Conservation (phyloP, 2,329 filamentous ascomycete species). For the Colletotrichum sidae region DNA sequence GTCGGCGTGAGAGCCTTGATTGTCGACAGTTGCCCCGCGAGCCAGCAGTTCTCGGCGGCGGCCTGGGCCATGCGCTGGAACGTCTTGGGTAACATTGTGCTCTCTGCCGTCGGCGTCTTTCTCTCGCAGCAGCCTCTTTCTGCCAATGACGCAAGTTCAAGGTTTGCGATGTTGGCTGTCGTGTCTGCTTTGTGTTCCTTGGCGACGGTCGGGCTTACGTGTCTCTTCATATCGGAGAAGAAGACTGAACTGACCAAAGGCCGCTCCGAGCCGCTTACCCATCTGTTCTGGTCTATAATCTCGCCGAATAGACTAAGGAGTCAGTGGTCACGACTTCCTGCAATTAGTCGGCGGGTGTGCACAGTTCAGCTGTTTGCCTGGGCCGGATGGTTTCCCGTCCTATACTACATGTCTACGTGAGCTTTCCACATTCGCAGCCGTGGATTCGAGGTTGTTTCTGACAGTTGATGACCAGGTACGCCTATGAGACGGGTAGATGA, state of each 20-base stretch:
- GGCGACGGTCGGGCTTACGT: background rate
- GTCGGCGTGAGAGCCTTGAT: conserved; percentile 2
- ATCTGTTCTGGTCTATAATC: background rate
- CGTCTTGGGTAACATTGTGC: background rate
- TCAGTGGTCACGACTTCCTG: background rate
- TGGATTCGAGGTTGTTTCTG: background rate
- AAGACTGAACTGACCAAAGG: background rate
- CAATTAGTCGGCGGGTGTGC: background rate
- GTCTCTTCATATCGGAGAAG: background rate
- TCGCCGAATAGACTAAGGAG: background rate
- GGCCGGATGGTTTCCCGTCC: background rate
- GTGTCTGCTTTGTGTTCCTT: background rate
- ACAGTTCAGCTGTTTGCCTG: background rate
- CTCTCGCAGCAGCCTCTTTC: background rate
- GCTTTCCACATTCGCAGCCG: background rate
- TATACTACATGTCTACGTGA: conserved; percentile 1
- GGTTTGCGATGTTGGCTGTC: background rate
- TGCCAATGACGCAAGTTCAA: background rate
- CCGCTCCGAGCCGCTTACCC: background rate
- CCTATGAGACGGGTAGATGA: background rate
- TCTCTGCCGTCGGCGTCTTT: background rate
- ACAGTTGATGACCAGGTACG: background rate
- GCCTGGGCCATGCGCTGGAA: conserved; percentile 12
- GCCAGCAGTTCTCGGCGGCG: background rate
- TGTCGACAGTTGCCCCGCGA: conserved; percentile 1